phyloP scores from a whole-genome alignment of 2,329 filamentous ascomycete genomes.

The Monosporascus sp. region DNA sequence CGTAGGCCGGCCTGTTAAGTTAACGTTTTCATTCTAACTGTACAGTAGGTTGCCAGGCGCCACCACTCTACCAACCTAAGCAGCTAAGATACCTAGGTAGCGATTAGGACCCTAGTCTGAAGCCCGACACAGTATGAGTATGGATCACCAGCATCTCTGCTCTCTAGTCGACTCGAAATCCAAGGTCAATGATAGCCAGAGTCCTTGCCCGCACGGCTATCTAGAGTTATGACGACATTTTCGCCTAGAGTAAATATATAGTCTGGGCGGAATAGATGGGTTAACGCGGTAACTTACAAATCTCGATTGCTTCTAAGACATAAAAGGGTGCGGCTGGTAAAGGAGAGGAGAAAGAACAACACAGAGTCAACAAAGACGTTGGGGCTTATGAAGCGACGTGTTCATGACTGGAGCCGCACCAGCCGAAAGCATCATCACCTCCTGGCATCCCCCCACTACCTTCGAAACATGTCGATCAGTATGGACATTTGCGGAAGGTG shows the following conservation, averaged over 20 bases:
- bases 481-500: neutral
- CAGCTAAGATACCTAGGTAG: no score
- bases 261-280: neutral
- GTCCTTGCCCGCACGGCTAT: neutral
- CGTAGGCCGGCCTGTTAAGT: no score
- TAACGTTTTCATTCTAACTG: no score
- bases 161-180: neutral
- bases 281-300: neutral
- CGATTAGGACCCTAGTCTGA: no score
- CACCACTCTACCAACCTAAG: no score
- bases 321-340: no score
- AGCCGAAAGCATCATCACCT: neutral
- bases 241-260: neutral
- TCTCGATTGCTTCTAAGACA: neutral
- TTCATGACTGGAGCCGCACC: neutral
- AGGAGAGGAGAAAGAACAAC: no score
- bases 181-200: neutral
- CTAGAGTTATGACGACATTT: neutral
- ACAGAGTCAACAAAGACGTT: no score
- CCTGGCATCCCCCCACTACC: neutral
- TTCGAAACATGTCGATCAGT: neutral
- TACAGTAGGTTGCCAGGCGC: no score
- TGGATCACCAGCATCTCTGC: neutral
- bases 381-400: no score
- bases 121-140: neutral